Conservation (phyloP, 164 flowering plant species). For the Vitis cinerea region DNA sequence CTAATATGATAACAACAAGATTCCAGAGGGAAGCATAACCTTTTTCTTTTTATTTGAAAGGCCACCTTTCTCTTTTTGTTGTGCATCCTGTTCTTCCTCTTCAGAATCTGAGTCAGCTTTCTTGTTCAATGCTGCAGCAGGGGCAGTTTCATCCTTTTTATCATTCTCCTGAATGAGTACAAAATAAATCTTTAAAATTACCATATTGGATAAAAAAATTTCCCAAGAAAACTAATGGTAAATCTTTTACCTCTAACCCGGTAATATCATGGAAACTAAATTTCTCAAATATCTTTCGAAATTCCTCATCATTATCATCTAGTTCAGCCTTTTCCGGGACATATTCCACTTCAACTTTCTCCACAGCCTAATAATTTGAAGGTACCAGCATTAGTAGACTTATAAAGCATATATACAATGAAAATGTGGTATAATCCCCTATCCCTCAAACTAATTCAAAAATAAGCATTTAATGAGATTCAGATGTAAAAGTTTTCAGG, state of each 20-base stretch:
- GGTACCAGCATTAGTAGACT: neutral
- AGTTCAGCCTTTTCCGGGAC: slow-evolving; percentile 84
- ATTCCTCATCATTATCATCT: slow-evolving; percentile 69
- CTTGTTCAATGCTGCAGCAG: slow-evolving; percentile 47
- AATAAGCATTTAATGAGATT: too few relatives aligned
- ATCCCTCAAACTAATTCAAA: too few relatives aligned
- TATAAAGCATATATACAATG: neutral
- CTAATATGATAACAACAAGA: neutral
- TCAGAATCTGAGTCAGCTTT: slow-evolving; percentile 79
- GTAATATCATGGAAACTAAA: slow-evolving; percentile 51
- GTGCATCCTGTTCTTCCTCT: slow-evolving; percentile 79
- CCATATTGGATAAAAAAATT: neutral
- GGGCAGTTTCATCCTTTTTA: slow-evolving; percentile 65
- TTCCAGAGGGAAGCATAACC: slow-evolving; percentile 32
- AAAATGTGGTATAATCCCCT: too few relatives aligned
- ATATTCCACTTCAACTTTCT: slow-evolving; percentile 76
- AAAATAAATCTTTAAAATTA: neutral
- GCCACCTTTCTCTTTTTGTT: slow-evolving; percentile 73
- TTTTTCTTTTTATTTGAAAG: slow-evolving; percentile 91
- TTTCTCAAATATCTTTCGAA: slow-evolving; percentile 78
- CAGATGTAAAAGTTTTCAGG: too few relatives aligned
- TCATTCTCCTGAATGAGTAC: slow-evolving; percentile 49
- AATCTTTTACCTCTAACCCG: slow-evolving; percentile 43
- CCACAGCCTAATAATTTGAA: slow-evolving; percentile 34
- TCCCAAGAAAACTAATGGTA: neutral